Evolutionary conservation across 1,284 basidiomycete species (phyloP).

Genomic region (Microstroma glucosiphilum): DNA sequence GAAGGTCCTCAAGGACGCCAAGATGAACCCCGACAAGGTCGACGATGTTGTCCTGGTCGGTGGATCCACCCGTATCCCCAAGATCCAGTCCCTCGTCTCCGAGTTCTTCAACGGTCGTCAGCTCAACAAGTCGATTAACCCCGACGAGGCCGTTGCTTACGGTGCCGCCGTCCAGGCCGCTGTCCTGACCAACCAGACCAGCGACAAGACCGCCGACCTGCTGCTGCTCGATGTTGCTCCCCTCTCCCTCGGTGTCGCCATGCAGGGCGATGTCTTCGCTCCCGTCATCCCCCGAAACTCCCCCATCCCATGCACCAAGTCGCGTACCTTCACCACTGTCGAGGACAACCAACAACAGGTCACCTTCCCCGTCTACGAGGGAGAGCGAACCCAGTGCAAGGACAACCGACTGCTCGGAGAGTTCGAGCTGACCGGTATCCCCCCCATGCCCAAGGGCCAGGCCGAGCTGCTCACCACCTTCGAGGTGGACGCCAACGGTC

Average conservation of each 20-base stretch:
- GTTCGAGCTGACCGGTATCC: conserved; percentile 50
- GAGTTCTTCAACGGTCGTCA: conserved; percentile 96
- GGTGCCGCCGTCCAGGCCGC: conserved; percentile 51
- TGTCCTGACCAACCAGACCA: conserved; percentile 51
- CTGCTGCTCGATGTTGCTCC: conserved; percentile 50
- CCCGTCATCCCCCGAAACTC: conserved; percentile 51
- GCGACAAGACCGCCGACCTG: conserved; percentile 51
- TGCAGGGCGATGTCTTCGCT: conserved; percentile 51
- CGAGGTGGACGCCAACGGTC: conserved; percentile 51
- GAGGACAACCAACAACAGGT: conserved; percentile 52
- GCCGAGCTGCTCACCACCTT: conserved; percentile 50
- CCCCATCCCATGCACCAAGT: conserved; percentile 50
- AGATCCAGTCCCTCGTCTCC: conserved; percentile 95
- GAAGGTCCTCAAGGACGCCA: conserved; percentile 97
- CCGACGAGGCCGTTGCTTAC: conserved; percentile 55
- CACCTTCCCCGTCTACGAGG: conserved; percentile 51
- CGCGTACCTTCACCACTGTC: conserved; percentile 49
- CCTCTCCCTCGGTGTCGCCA: conserved; percentile 51
- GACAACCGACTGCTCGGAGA: conserved; percentile 51
- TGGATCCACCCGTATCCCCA: conserved; percentile 99
- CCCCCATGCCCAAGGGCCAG: conserved; percentile 49
- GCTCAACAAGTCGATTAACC: conserved; percentile 82
- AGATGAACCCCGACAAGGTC: conserved; percentile 93
- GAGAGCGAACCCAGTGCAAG: conserved; percentile 51
- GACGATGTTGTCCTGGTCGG: conserved; percentile 99